Percentiles rank a stretch among this genome's conserved stretches.
These are phyloP conservation scores for Halophytophthora polymorphica DNA, from an alignment of 352 stramenopile genomes.

Conservation along the genomic window DNA sequence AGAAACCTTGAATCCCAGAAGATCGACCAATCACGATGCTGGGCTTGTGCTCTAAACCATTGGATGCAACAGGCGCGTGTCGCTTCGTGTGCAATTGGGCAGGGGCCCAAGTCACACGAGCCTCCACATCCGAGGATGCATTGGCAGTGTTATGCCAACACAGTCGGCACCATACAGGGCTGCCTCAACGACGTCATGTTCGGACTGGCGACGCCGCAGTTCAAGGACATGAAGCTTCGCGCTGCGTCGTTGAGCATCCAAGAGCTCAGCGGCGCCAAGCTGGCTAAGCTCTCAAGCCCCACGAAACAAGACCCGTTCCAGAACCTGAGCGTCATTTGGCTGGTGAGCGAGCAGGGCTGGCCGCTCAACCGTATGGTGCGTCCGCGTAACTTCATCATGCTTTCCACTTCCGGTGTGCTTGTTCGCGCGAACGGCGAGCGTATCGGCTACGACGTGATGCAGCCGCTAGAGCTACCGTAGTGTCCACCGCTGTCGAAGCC, in stretches of 20 bases:
- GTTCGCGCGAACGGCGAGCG: constrained; percentile 30
- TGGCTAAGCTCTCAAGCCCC: constrained; percentile 30
- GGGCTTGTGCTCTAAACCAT: too few relatives aligned
- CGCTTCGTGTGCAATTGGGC: too few relatives aligned
- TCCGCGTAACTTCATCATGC: constrained; percentile 33
- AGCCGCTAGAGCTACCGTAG: constrained; percentile 27
- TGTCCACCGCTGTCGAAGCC: constrained; percentile 22
- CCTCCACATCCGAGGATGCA: too few relatives aligned
- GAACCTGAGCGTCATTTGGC: constrained; percentile 40
- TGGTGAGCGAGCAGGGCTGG: constrained; percentile 35
- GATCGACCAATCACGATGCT: too few relatives aligned
- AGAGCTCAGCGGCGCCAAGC: constrained; percentile 28
- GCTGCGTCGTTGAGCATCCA: constrained; percentile 33
- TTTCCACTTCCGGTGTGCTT: constrained; percentile 32
- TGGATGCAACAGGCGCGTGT: too few relatives aligned
- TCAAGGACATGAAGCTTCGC: constrained; percentile 22
- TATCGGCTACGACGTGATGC: constrained; percentile 36
- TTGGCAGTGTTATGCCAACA: too few relatives aligned
- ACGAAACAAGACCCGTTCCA: constrained; percentile 29
- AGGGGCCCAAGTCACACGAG: too few relatives aligned
- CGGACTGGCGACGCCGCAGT: constrained; percentile 24
- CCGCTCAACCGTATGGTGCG: constrained; percentile 23
- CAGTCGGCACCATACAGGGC: constrained; percentile 29
- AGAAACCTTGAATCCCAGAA: too few relatives aligned
- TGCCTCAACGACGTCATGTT: constrained; percentile 47